Evolutionary conservation across 1,139 yeast species (phyloP), one percentile per base, ranked within the genome.

Genomic region (Kodamaea plutei): DNA sequence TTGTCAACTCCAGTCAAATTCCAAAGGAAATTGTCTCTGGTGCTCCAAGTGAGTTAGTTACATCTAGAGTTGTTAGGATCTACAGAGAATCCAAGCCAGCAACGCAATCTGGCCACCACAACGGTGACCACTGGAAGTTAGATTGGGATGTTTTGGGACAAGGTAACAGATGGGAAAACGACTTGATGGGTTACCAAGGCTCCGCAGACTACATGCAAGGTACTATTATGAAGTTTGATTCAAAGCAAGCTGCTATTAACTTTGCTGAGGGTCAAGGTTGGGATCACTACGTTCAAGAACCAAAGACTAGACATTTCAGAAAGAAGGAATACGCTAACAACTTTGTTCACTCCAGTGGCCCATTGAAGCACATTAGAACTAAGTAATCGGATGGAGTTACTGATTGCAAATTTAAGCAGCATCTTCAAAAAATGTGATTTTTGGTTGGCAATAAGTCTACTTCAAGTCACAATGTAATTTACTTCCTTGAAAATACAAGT

Each of bases 91-190:
- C 88, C 41, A 82, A 83, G 60, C 72, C 88, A 8, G 93, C 95
- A 25, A 84, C 93, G 19, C 95, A 85, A 61, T 76, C 85, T 25
- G 85, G 89, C 10, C 58, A 62, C 38, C 64, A 66, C 48, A 72
- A 75, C 48, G 71, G 74, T 10, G 56, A 59, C 41, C 62, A 61
- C 45, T 85, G 95, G 95, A 76, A 76, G 51, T 54, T 85, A 40
- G 95, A 85, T 59, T 85, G 93, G 91, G 95, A 85, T 50, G 74
- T 83, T 25, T 64, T 81, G 36, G 80, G 80, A 28, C 76, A 81
- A 48, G 87, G 84, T 23, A 79, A 84, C 64, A 69, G 94, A 54
- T 85, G 95, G 95, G 95, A 84, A 55, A 84, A 85, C 58, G 93
- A 84, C 51, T 66, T 84, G 51, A 85, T 84, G 61, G 95, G 95